Base-by-base conservation (phyloP, 78 protist genomes). In the Creolimax fragrantissima region DNA sequence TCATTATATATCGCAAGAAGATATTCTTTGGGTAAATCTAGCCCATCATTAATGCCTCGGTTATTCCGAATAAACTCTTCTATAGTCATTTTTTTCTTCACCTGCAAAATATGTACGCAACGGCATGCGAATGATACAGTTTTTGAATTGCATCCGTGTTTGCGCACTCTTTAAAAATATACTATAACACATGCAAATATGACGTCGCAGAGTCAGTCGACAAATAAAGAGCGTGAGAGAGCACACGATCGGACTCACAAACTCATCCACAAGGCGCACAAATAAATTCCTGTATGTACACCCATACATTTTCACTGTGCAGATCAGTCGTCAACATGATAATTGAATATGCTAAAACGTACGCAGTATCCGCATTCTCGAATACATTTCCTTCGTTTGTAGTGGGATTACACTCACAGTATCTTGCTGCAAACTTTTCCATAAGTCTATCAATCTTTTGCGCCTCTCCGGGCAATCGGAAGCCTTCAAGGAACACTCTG, bases 311-410 rank as follows among this genome's bases (percentile, higher is more conserved):
- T 4, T 44, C 37, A 42, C 36, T 92, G 92, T 98, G 99, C 90
- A 95, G 92, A 95, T 98, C 99, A 2, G 99, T 98, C 95, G 98
- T 96, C 83, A 98, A 97, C 98, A 98, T 96, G 90, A 98, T 98
- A 85, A 93, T 90, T 5, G 98, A 93, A 92, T 94, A 98, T 2
- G 99, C 99, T 24, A 98, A 95, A 35, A 97, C 96, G 90, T 98
- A 98, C 32, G 97, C 99, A 37, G 99, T 92, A 37, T 92, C 94
- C 5, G 94, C 94, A 4, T 4, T 35, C 41, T 44, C 91, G 88
- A 92, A 92, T 24, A 90, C n/a, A 32, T 45, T 42, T 11, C 74
- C 5, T 2, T 3, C 93, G 44, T 89, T 90, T 6, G 7, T 83
- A 32, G 7, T 83, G 0, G 86, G 86, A 89, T 98, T 98, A 37